Base-by-base conservation (phyloP, 805 yeast species). In the Myxozyma nipponensis region DNA sequence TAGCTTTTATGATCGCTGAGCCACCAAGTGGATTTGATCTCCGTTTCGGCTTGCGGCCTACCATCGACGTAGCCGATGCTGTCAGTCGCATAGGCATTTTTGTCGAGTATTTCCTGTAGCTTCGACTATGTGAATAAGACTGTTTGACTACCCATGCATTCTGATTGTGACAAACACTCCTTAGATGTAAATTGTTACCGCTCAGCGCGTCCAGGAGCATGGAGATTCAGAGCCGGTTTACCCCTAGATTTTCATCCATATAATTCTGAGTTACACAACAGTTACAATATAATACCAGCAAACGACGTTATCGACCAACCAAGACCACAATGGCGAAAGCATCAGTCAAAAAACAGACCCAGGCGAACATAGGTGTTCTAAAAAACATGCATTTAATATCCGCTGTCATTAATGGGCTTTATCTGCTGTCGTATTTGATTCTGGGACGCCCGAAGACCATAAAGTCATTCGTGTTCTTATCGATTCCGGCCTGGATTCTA, bases 381-480 rank as follows among this genome's bases (percentile, higher is more conserved):
- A 59, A 61, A 30, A 52, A 45, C 32, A 55, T 73, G 22, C 74
- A 70, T 58, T 41, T 60, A 1, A 45, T 68, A n/a, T 69, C 80
- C 1, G 47, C 61, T 0, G 63, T 63, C 2, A 60, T 81, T 25
- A 75, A 77, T 56, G 54, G 58, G 0, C n/a, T 75, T 3, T 64
- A 73, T 2, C 41, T 81, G n/a, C 2, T 73, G 1, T 60, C 69
- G 0, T 59, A 73, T 17, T 68, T 68, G 39, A 37, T 70, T 3
- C 62, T 79, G 37, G 58, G 69, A 22, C 70, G 86, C 56, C 82
- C 84, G 6, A 47, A 61, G 13, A 66, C 74, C n/a, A 62, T 69
- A 46, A 69, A 68, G 47, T 74, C 76, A n/a, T 76, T 62, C 50
- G n/a, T 77, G 6, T 18, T 76, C 4, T 63, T 75, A 58, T 66